These are phyloP conservation scores for Schoenoplectus triqueter DNA, from an alignment of 202 grass and related monocot genomes.

Conservation along the genomic window DNA sequence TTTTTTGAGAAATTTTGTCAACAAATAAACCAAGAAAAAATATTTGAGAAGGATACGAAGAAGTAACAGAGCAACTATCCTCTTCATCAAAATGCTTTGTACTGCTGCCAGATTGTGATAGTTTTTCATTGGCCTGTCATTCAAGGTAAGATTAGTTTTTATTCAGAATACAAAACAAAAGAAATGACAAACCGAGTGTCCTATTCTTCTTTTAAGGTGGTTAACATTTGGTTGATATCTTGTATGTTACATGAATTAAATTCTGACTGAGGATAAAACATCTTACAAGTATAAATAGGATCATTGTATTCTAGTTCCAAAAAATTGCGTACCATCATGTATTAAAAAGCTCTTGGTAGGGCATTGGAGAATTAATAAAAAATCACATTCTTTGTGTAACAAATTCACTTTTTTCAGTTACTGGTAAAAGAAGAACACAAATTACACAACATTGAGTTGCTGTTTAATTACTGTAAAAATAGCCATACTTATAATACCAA, in stretches of 20 bases:
- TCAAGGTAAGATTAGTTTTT: neutral
- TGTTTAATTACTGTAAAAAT: neutral
- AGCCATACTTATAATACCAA: neutral
- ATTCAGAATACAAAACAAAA: conserved; percentile 1
- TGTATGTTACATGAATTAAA: neutral
- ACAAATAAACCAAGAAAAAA: neutral
- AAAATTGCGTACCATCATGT: neutral
- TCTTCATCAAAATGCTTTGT: conserved; percentile 43
- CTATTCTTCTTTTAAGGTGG: neutral
- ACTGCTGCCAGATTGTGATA: conserved; percentile 42
- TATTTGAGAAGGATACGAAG: conserved; percentile 52
- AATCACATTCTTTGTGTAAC: too few relatives aligned
- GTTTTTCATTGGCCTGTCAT: conserved; percentile 31
- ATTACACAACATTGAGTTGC: neutral
- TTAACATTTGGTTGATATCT: neutral
- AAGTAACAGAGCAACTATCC: conserved; percentile 49
- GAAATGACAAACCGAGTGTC: neutral
- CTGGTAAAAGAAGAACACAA: neutral
- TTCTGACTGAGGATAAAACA: neutral
- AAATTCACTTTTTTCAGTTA: neutral
- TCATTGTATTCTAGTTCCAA: neutral
- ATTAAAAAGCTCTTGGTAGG: neutral
- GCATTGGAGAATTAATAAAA: neutral
- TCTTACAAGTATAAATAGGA: neutral
- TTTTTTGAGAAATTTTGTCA: neutral